phyloP scores from a whole-genome alignment of 2,329 filamentous ascomycete species.

The Penicillium aurantiogriseum region DNA sequence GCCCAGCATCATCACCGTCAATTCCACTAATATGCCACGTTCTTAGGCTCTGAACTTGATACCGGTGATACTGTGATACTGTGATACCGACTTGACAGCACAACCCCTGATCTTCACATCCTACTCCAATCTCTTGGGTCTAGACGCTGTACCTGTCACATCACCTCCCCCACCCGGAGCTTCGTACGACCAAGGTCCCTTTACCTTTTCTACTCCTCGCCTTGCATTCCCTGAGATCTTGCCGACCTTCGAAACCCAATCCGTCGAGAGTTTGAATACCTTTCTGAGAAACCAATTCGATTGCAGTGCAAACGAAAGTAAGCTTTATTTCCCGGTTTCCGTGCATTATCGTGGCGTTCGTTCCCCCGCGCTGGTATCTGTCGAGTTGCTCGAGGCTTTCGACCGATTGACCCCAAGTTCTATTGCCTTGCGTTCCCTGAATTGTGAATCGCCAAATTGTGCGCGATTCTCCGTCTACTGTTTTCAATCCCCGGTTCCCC shows the following conservation, averaged over 20 bases:
- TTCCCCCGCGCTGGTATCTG: not conserved
- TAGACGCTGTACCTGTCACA: slow-evolving; percentile 6
- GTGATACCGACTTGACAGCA: not conserved
- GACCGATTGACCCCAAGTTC: not conserved
- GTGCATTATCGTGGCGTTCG: not conserved
- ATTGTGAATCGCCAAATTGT: not conserved
- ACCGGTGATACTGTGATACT: not conserved
- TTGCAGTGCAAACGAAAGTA: slow-evolving; percentile 18
- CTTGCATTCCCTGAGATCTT: not conserved
- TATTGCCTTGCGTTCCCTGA: not conserved
- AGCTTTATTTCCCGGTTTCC: slow-evolving; percentile 9
- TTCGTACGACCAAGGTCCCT: slow-evolving; percentile 1
- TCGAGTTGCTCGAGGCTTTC: not conserved
- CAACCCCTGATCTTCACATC: not conserved
- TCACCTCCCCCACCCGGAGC: not conserved
- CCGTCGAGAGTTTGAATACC: not conserved
- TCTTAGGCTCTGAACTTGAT: slow-evolving; percentile 1
- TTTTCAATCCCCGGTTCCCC: not conserved
- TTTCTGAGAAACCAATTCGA: slow-evolving; percentile 3
- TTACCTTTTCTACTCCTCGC: not conserved
- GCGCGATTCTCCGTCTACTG: not conserved
- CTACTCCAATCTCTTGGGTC: not conserved
- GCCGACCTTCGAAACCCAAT: not conserved
- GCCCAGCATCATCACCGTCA: slow-evolving; percentile 2
- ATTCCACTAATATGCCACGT: slow-evolving; percentile 9